Conservation (phyloP, 768 basidiomycete genomes). For the Auricularia sp. region DNA sequence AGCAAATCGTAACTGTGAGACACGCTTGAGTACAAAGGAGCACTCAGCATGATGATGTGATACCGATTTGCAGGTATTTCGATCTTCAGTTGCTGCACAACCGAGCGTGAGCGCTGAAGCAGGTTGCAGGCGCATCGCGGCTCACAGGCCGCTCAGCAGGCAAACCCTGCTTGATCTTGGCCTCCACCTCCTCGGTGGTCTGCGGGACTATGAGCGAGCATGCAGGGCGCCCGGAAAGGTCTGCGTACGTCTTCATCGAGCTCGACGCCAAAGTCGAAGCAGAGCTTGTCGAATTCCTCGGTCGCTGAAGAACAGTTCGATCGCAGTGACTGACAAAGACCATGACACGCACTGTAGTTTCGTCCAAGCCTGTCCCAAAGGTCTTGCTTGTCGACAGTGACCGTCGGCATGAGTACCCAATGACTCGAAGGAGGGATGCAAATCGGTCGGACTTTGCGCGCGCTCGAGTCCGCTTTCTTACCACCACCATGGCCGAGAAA, state of each 20-base stretch:
- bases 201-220: slow-evolving; percentile 19
- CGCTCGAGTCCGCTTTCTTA: slow-evolving; percentile 2
- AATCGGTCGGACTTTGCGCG: background rate
- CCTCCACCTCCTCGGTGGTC: slow-evolving; percentile 86
- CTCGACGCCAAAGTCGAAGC: slow-evolving; percentile 96
- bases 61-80: slow-evolving; percentile 97
- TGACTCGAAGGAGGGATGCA: slow-evolving; percentile 1
- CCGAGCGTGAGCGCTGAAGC: slow-evolving; percentile 2
- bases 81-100: slow-evolving; percentile 84
- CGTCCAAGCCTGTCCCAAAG: slow-evolving; percentile 79
- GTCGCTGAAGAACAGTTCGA: slow-evolving; percentile 46
- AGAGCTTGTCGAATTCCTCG: slow-evolving; percentile 88
- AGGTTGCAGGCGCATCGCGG: slow-evolving; percentile 10
- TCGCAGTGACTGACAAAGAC: slow-evolving; percentile 8
- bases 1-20: slow-evolving; percentile 82
- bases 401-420: slow-evolving; percentile 64
- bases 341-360: slow-evolving; percentile 54
- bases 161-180: slow-evolving; percentile 69
- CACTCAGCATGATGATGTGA: background rate
- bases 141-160: slow-evolving; percentile 76
- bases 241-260: slow-evolving; percentile 84
- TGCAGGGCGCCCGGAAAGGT: slow-evolving; percentile 2
- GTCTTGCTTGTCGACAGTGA: slow-evolving; percentile 91
- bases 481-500: slow-evolving; percentile 64
- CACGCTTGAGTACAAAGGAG: slow-evolving; percentile 2